Evolutionary conservation across 352 stramenopile species (phyloP), one percentile per base, ranked within the genome.

Genomic region (Aphanomyces astaci): DNA sequence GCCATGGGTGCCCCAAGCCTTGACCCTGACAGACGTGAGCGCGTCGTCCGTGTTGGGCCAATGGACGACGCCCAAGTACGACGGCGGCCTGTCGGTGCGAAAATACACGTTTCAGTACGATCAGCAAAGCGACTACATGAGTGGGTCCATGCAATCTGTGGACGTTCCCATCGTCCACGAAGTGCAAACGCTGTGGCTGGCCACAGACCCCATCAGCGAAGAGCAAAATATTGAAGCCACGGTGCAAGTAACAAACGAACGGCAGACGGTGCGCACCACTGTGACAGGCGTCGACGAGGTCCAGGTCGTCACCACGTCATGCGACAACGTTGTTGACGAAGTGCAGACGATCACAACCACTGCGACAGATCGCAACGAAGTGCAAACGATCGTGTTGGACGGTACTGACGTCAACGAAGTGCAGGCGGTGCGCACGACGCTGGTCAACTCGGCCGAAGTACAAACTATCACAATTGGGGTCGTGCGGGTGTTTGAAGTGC

Each of bases 231-330:
- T 99, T 4, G 81, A 96, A 69, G 93, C 89, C 0, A 97, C 91
- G 0, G 90, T 97, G 9, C 79, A 95, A 62, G 96, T 99, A 13
- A 94, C 82, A 17, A 99, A 99, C 72, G 96, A 99, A 73, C 75
- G 95, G 7, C 95, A 99, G 72, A 95, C 94, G 5, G 86, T 99
- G 1, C 92, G 92, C 11, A 97, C 83, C 1, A 77, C 72, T 2
- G 93, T 96, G 33, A 82, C 76, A 0, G 92, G 92, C 3, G 79
- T 79, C 11, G 89, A 97, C 71, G 90, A 97, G 60, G 76, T 96
- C 27, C 90, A 97, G 68, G 76, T 92, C 5, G 86, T 98, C 25
- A 81, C 72, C 48, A 91, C 81, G 32, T 95, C 59, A 0, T 89
- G 87, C 30, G 55, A 60, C 5, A 59, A 73, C 1, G 92, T 95